Conservation (phyloP, 805 yeast species). For the Wickerhamomyces bisporus region DNA sequence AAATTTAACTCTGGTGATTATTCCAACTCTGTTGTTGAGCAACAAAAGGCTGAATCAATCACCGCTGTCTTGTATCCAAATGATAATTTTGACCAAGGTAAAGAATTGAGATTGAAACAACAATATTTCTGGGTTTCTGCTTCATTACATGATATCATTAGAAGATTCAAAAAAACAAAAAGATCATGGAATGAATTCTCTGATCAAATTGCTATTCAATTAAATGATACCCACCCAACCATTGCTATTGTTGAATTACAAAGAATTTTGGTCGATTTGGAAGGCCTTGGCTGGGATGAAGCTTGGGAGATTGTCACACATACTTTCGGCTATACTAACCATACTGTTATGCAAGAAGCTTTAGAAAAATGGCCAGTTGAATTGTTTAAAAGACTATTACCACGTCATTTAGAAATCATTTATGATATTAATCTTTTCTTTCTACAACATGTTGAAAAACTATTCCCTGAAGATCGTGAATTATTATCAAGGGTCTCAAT, state of each 20-base stretch:
- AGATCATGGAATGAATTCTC: constrained; percentile 80
- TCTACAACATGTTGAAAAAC: constrained; percentile 66
- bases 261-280: constrained; percentile 79
- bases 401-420: constrained; percentile 87
- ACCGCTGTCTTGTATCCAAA: constrained; percentile 92
- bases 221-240: constrained; percentile 94
- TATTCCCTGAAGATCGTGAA: constrained; percentile 67
- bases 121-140: constrained; percentile 98
- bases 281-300: constrained; percentile 71
- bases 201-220: constrained; percentile 83
- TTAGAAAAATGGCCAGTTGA: constrained; percentile 94
- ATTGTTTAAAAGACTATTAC: constrained; percentile 69
- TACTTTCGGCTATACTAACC: constrained; percentile 90
- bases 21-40: constrained; percentile 73
- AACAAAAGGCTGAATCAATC: constrained; percentile 86
- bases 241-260: constrained; percentile 86
- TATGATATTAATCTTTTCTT: constrained; percentile 80
- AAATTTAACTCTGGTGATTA: constrained; percentile 92
- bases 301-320: constrained; percentile 82
- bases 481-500: constrained; percentile 69
- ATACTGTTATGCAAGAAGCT: constrained; percentile 93
- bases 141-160: constrained; percentile 81
- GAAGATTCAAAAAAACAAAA: constrained; percentile 78
- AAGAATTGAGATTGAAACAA: constrained; percentile 87
- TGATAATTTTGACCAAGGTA: constrained; percentile 88